Percentiles rank a stretch among this genome's conserved stretches.
These are phyloP conservation scores for Ganoderma boninense DNA, from an alignment of 1,284 basidiomycete species.

Conservation along the genomic window DNA sequence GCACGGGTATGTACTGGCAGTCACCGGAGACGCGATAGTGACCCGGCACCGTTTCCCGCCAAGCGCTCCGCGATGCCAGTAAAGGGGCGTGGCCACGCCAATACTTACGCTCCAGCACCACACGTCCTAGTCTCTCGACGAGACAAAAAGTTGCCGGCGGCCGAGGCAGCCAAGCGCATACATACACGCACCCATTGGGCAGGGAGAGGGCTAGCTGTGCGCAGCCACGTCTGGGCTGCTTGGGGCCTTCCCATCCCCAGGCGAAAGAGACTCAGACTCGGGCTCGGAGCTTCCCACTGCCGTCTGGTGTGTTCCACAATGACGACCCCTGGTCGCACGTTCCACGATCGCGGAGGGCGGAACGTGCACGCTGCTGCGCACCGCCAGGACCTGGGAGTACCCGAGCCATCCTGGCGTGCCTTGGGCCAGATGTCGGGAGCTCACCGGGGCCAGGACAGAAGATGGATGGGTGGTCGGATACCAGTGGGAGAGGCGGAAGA, in stretches of 20 bases:
- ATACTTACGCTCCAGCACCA: background rate
- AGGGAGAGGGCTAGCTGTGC: background rate
- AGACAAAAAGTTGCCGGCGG: background rate
- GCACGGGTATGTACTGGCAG: background rate
- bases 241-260: background rate
- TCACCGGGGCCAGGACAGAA: background rate
- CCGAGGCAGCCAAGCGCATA: background rate
- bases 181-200: background rate
- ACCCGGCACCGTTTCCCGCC: background rate
- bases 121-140: background rate
- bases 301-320: slow-evolving; percentile 10
- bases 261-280: background rate
- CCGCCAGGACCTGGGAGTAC: background rate
- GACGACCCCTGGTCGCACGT: background rate
- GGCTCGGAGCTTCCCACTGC: background rate
- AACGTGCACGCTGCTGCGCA: slow-evolving; percentile 23
- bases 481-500: background rate
- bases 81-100: background rate
- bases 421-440: background rate
- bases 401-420: background rate
- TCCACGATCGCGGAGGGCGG: slow-evolving; percentile 14
- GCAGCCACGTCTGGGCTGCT: background rate
- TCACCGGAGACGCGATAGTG: background rate
- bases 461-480: background rate
- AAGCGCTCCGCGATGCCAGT: background rate